Evolutionary conservation across 768 basidiomycete genomes (phyloP).

Genomic region (Termitomyces sp.): DNA sequence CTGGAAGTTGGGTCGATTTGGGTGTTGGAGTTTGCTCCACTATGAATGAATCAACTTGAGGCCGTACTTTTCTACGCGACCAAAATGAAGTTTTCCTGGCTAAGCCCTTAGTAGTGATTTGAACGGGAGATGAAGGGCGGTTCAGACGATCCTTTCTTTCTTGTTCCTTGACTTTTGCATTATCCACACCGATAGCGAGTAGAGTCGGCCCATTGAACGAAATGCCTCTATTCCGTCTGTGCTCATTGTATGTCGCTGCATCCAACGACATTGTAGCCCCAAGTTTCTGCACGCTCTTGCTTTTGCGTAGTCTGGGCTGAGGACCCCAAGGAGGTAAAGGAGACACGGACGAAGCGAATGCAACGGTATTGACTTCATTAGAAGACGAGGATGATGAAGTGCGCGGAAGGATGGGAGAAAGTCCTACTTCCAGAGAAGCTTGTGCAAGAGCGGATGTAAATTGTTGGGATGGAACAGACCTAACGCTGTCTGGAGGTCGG

Average conservation of each 20-base stretch:
- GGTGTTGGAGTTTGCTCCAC: slow-evolving; percentile 4
- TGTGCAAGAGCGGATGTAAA: slow-evolving; percentile 43
- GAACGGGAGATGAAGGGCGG: slow-evolving; percentile 12
- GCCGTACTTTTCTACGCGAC: slow-evolving; percentile 42
- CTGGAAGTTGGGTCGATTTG: slow-evolving; percentile 20
- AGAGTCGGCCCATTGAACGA: slow-evolving; percentile 48
- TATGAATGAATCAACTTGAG: slow-evolving; percentile 5
- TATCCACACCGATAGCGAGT: slow-evolving; percentile 27
- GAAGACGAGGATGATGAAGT: slow-evolving; percentile 34
- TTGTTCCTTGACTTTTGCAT: slow-evolving; percentile 42
- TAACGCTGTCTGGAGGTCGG: neutral
- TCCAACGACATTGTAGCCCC: slow-evolving; percentile 19
- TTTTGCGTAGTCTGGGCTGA: slow-evolving; percentile 33
- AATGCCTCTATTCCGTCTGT: slow-evolving; percentile 43
- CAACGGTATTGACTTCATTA: slow-evolving; percentile 42
- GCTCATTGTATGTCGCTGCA: slow-evolving; percentile 9
- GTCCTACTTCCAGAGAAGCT: slow-evolving; percentile 52
- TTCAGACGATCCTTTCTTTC: slow-evolving; percentile 23
- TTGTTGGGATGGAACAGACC: slow-evolving; percentile 13
- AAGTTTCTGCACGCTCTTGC: slow-evolving; percentile 48
- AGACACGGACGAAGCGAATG: slow-evolving; percentile 29
- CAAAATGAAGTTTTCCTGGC: slow-evolving; percentile 65
- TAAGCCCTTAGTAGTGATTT: slow-evolving; percentile 32
- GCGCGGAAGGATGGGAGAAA: slow-evolving; percentile 46
- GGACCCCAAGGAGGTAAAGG: slow-evolving; percentile 1